Percentiles rank a stretch among this genome's conserved stretches.
These are phyloP conservation scores for Raphanus raphanistrum DNA, from an alignment of 345 rosid species.

Conservation along the genomic window DNA sequence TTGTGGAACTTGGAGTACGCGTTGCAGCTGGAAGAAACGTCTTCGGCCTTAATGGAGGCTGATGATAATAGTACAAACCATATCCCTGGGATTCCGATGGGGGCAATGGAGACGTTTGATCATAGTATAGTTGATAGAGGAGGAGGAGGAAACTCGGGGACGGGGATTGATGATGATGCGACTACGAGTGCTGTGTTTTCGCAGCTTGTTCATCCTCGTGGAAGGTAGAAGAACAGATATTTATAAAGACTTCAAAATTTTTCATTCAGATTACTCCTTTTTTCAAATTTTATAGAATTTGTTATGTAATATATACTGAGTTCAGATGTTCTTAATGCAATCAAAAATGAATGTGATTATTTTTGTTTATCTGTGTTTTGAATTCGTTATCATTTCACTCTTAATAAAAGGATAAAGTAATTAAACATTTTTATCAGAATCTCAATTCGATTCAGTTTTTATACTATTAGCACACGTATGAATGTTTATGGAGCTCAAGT, in stretches of 20 bases:
- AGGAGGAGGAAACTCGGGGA: conserved; percentile 35
- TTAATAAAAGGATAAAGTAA: neutral
- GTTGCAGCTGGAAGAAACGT: conserved; percentile 88
- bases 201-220: conserved; percentile 96
- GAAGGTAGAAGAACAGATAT: conserved; percentile 48
- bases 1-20: conserved; percentile 36
- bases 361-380: neutral
- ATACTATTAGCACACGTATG: neutral
- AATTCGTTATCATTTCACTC: neutral
- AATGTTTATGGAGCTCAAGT: neutral
- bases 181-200: conserved; percentile 96
- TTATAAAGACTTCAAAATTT: neutral
- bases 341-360: neutral
- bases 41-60: conserved; percentile 85
- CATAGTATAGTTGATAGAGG: conserved; percentile 66
- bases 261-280: neutral
- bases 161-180: conserved; percentile 68
- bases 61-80: conserved; percentile 97
- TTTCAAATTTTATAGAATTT: neutral
- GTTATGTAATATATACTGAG: neutral
- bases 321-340: neutral
- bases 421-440: neutral
- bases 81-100: conserved; percentile 75
- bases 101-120: conserved; percentile 80
- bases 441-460: neutral